Base-by-base conservation (phyloP, 2,329 filamentous ascomycete genomes). In the Aspergillus caelatus region DNA sequence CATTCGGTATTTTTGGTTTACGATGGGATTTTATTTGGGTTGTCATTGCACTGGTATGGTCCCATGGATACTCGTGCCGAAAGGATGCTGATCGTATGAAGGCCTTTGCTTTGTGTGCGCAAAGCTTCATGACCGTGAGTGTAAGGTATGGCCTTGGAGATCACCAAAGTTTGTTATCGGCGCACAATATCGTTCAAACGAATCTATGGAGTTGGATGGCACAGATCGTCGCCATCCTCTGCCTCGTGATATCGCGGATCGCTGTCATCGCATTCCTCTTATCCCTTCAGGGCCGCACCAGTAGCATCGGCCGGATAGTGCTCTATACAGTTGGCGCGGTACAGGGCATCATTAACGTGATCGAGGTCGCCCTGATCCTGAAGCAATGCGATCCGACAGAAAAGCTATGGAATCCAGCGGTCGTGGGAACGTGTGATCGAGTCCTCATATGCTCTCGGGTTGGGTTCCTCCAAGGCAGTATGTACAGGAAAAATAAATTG, bases 21-120 rank as follows among this genome's bases (percentile, higher is more conserved):
- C 60, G 68, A 39, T 70, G 68, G 68, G 68, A 70, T 50, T 70
- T 70, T 32, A n/a, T 68, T 11, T 70, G 68, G 68, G 68, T 65
- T 19, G 54, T 65, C 0, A 26, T 70, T 34, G 65, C 68, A 11
- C 57, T 66, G 57, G 68, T 70, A 58, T 12, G 28, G n/a, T 19
- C 7, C 14, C 4, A 4, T 16, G 26, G 4, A 30, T n/a, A 14
- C 16, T 26, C 8, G 7, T n/a, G 8, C 7, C 19, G 23, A 28
- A 28, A 9, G n/a, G 2, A 32, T 48, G 12, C 48, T 52, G 26
- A 52, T 26, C 14, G 3, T 3, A 2, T n/a, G 3, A 52, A 52
- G 48, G 66, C 62, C 28, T n/a, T 70, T 4, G 62, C 41, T 2
- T 32, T 52, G 48, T 30, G 48, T 30, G 61, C 65, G 0, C 66